Percentiles rank a stretch among this genome's conserved stretches.
Conservation (phyloP, 2,329 filamentous ascomycete species). For the Stagonosporopsis vannaccii region DNA sequence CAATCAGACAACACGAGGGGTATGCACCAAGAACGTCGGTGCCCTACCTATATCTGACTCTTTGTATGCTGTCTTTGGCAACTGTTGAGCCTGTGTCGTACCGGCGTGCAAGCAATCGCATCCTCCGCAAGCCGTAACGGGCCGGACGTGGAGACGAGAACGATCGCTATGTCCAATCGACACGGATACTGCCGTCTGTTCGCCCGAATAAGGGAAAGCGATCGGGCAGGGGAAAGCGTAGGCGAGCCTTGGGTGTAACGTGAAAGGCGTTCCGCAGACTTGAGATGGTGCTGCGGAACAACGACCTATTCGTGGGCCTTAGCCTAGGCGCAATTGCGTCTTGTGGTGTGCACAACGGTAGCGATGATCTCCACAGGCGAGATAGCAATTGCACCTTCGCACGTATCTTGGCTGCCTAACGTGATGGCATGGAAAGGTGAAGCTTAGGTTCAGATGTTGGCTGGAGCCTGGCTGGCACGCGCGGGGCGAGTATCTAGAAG, state of each 20-base stretch:
- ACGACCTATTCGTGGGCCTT: conserved; percentile 24
- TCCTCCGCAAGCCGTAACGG: conserved; percentile 16
- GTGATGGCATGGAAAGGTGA: not conserved
- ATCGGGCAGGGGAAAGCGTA: conserved; percentile 22
- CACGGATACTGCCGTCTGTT: conserved; percentile 5
- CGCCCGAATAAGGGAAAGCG: conserved; percentile 26
- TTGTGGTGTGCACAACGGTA: conserved; percentile 27
- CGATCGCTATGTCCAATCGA: conserved; percentile 11
- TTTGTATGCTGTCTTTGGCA: conserved; percentile 21
- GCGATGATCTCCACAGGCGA: conserved; percentile 23
- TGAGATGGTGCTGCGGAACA: conserved; percentile 28
- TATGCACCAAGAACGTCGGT: conserved; percentile 22
- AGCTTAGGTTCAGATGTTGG: not conserved
- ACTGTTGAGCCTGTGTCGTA: conserved; percentile 31
- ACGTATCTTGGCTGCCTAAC: conserved; percentile 7
- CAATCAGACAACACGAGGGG: conserved; percentile 17
- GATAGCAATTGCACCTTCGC: conserved; percentile 1
- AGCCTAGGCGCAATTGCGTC: conserved; percentile 25
- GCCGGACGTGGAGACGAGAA: conserved; percentile 9
- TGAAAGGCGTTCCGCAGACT: conserved; percentile 25
- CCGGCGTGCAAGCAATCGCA: conserved; percentile 25
- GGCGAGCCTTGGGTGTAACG: conserved; percentile 27
- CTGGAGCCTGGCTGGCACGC: not conserved
- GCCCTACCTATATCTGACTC: conserved; percentile 21
- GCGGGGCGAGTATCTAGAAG: not conserved